These are phyloP conservation scores for Arabidopsis lyrata DNA, from an alignment of 441 rosid species.

Conservation along the genomic window DNA sequence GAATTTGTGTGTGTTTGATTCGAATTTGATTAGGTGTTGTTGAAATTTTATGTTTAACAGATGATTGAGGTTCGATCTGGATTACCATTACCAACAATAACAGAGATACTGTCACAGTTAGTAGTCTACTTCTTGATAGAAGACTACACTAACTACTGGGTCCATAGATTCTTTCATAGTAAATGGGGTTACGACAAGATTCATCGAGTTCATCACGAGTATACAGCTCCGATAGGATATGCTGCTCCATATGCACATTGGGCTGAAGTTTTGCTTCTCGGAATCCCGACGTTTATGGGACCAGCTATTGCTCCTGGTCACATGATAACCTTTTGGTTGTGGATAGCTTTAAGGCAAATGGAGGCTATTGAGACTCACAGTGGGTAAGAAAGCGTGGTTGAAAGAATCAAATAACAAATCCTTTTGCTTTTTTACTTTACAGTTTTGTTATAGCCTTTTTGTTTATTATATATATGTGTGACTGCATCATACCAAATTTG, in stretches of 20 bases:
- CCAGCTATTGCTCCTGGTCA: slow-evolving; percentile 95
- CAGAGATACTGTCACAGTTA: slow-evolving; percentile 78
- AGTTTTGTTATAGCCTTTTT: slow-evolving; percentile 26
- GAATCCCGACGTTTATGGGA: slow-evolving; percentile 89
- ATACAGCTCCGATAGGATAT: slow-evolving; percentile 78
- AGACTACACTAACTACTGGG: slow-evolving; percentile 91
- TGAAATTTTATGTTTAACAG: slow-evolving; percentile 45
- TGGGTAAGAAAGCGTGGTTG: slow-evolving; percentile 63
- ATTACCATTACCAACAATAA: slow-evolving; percentile 76
- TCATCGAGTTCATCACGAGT: slow-evolving; percentile 89
- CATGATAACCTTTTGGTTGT: slow-evolving; percentile 85
- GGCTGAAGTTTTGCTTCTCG: slow-evolving; percentile 88
- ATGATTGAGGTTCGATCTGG: slow-evolving; percentile 74
- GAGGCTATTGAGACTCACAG: slow-evolving; percentile 96
- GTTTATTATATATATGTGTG: slow-evolving; percentile 35
- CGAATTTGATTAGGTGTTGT: not conserved
- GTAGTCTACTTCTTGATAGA: slow-evolving; percentile 82
- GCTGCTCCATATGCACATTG: slow-evolving; percentile 97
- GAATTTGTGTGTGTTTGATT: not conserved
- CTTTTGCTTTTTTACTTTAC: slow-evolving; percentile 26
- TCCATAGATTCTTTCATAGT: slow-evolving; percentile 78
- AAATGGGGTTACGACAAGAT: slow-evolving; percentile 94
- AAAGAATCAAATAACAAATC: slow-evolving; percentile 23
- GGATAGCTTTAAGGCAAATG: slow-evolving; percentile 85
- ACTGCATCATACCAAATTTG: slow-evolving; percentile 49